Evolutionary conservation across 2,329 filamentous ascomycete species (phyloP).

Genomic region (Dactylellina leptospora): DNA sequence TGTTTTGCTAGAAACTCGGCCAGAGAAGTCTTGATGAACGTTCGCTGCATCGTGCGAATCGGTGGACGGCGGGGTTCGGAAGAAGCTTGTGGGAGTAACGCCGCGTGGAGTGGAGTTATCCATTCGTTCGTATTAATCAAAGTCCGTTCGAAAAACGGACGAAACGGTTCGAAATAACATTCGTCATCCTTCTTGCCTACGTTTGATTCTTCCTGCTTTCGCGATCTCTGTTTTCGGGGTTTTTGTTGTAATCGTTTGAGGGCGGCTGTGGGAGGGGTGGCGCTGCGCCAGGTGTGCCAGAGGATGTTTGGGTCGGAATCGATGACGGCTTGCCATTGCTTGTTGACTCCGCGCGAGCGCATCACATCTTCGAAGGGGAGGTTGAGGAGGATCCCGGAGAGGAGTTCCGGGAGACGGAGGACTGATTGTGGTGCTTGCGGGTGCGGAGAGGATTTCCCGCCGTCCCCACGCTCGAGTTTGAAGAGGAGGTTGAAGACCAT

Average conservation of each 20-base stretch:
- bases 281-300: slow-evolving; percentile 47
- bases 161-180: slow-evolving; percentile 45
- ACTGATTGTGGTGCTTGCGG: slow-evolving; percentile 2
- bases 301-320: slow-evolving; percentile 40
- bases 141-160: slow-evolving; percentile 44
- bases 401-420: slow-evolving; percentile 37
- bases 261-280: slow-evolving; percentile 24
- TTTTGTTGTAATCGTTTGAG: slow-evolving; percentile 3
- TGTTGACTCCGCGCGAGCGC: slow-evolving; percentile 20
- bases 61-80: slow-evolving; percentile 1
- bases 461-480: not conserved
- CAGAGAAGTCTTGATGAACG: slow-evolving; percentile 36
- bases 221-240: not conserved
- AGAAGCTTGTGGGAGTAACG: not conserved
- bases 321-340: slow-evolving; percentile 22
- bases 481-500: slow-evolving; percentile 1
- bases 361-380: slow-evolving; percentile 40
- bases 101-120: slow-evolving; percentile 10
- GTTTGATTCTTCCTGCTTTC: not conserved
- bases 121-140: slow-evolving; percentile 49
- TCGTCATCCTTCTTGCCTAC: not conserved
- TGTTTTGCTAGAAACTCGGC: slow-evolving; percentile 31
- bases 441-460: not conserved
- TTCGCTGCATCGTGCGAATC: slow-evolving; percentile 24
- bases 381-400: slow-evolving; percentile 22